Evolutionary conservation across 2,329 filamentous ascomycete genomes (phyloP), one percentile per base, ranked within the genome.

Genomic region (Penicillium capsulatum): DNA sequence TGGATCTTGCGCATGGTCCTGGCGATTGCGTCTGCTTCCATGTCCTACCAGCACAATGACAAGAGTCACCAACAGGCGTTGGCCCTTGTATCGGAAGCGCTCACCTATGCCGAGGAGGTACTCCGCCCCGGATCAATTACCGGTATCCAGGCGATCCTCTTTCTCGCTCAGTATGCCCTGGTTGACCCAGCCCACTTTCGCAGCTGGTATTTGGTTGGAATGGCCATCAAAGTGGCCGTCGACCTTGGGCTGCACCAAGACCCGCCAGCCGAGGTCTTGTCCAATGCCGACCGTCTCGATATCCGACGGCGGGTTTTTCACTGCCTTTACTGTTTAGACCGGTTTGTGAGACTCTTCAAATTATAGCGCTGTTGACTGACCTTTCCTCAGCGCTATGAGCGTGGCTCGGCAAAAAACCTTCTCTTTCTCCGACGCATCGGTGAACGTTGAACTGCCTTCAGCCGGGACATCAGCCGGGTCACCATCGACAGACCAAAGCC

Each of bases 231-330:
- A 42, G 86, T 89, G 4, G 81, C 91, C 58, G 78, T 96, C 15
- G 92, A 98, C 66, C 70, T 96, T 19, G 92, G 92, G 6, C 81
- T 94, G 42, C 92, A 97, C 63, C 91, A 96, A 66, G 91, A 97
- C 52, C 88, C 89, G 3, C 83, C 86, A 1, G 74, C 77, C 40
- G 81, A 84, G 46, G 76, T 84, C 11, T 69, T 80, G 17, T 75
- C 82, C 8, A 80, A 87, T 41, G 83, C 81, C 51, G 70, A 77
- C 2, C 79, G 81, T 31, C 69, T 95, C 9, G 86, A 95, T 51
- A 73, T 88, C 44, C 80, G 91, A 36, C 79, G 91, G 36, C 81
- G 83, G 51, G 84, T 94, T 2, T 97, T 94, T 58, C 89, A 94
- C 64, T 94, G 86, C 58, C 83, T 92, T 3, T 96, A 96, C 62